Conservation (phyloP, 164 flowering plant species). For the Magnolia kwangsiensis region DNA sequence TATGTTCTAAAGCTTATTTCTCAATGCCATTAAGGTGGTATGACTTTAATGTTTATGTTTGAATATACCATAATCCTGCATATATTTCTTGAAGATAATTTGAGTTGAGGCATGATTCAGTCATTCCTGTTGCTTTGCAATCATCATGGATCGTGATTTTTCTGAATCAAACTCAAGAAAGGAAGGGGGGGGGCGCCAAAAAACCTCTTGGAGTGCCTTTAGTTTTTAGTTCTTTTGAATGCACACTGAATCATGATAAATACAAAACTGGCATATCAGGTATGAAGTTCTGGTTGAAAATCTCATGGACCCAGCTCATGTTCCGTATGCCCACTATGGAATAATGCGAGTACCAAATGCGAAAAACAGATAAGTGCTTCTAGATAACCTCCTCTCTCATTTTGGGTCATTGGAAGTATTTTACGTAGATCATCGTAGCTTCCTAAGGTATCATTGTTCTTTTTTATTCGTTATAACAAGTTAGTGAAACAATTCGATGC, state of each 20-base stretch:
- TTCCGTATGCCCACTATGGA: slow-evolving; percentile 88
- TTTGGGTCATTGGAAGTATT: not conserved
- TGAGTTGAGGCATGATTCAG: no score
- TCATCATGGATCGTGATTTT: no score
- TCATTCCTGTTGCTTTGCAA: no score
- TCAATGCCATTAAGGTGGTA: no score
- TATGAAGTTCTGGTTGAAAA: slow-evolving; percentile 85
- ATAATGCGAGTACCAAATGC: slow-evolving; percentile 37
- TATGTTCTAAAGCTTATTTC: no score
- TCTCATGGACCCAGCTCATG: slow-evolving; percentile 97
- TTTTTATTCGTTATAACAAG: not conserved
- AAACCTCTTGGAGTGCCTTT: no score
- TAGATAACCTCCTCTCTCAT: not conserved
- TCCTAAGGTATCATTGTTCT: not conserved
- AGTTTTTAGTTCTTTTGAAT: not conserved
- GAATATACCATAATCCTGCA: no score
- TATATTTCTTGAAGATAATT: no score
- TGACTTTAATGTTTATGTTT: no score
- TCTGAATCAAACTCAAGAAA: no score
- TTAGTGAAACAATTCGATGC: not conserved
- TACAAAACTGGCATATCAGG: slow-evolving; percentile 36
- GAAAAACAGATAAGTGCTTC: slow-evolving; percentile 42
- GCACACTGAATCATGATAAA: not conserved
- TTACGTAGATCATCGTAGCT: not conserved
- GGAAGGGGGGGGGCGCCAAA: no score